Base-by-base conservation (phyloP, 2,329 filamentous ascomycete genomes). In the Aspergillus sp. region DNA sequence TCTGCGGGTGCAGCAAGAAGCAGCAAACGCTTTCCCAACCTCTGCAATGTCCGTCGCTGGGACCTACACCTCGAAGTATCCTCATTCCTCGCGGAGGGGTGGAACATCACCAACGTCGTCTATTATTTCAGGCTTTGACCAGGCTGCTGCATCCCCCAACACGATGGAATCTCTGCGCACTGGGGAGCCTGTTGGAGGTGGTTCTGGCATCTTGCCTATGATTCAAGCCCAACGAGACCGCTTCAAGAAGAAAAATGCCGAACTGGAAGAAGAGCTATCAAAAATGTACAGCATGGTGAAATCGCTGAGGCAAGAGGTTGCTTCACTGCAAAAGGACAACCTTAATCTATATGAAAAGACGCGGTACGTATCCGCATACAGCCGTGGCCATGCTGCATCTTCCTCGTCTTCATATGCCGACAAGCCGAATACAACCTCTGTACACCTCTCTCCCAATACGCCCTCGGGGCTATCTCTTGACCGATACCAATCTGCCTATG, bases 341-440 rank as follows among this genome's bases (percentile, higher is more conserved):
- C 76, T 98, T 33, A 89, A 86, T 58, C 77, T 98, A 5, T 98
- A 98, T 66, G 93, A 98, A 68, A 98, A 97, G 77, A 95, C 91
- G 12, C 82, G 93, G 56, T 98, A 98, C 64, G 83, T 97, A 27
- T 95, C 89, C 5, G 90, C 88, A 2, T 98, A 96, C 73, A 94
- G 84, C 66, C 82, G 90, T 45, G 79, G 79, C 41, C 79, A 77
- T 9, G 76, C 77, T 4, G 77, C 79, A 19, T 69, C 72, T 1
- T 80, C 82, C 7, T 80, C 80, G n/a, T 85, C 82, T 38, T 65
- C 67, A 2, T 74, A 72, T 48, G 75, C 78, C 34, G 74, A 75
- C 47, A 88, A 84, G 58, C 83, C 88, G 2, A 94, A 90, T 62
- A 82, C 87, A 0, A 85, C 86, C 0, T 81, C 85, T 2, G 74